Evolutionary conservation across 345 rosid species (phyloP), one percentile per base, ranked within the genome.

Genomic region (Citropsis articulata): DNA sequence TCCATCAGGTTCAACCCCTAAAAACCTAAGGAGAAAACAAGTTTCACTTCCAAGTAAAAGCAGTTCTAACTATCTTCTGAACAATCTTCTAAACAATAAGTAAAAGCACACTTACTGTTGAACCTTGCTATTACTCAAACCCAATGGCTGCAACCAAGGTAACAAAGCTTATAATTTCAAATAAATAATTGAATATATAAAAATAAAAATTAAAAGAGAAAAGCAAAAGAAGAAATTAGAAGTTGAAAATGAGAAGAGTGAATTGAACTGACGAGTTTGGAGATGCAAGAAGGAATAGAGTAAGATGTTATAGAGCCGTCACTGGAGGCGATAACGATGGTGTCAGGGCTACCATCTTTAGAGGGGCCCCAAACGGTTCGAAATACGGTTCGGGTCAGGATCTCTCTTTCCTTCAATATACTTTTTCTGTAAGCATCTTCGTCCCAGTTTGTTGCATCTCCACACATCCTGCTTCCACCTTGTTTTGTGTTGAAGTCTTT

Each of bases 281-380:
- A 86, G 19, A 88, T 80, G 84, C 90, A 91, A 64, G 94, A 83
- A 72, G 92, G 79, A 80, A 96, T 75, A 1, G 97, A 92, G 81
- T 94, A 91, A 6, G 93, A 89, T 67, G 93, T 87, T 78, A 96
- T 40, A 18, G 88, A 88, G 73, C 99, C 99, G 71, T 96, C 95
- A 62, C 99, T 96, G 76, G 92, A 83, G 65, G 95, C 95, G 68
- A 83, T 89, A 62, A 94, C 88, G 79, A 96, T 71, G 71, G 81
- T 69, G 71, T 91, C 91, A 1, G 95, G 94, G 73, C 73, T 84
- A 62, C 90, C 87, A 81, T 76, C 84, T 31, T 33, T 69, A 36
- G 97, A 86, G 67, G 98, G 97, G 64, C 91, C 86, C 97, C 98
- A 96, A 14, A 84, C 87, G 64, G 98, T 88, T 78, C 97, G 83